phyloP scores from a whole-genome alignment of 148 eudicot genomes.

The Talinum fruticosum region DNA sequence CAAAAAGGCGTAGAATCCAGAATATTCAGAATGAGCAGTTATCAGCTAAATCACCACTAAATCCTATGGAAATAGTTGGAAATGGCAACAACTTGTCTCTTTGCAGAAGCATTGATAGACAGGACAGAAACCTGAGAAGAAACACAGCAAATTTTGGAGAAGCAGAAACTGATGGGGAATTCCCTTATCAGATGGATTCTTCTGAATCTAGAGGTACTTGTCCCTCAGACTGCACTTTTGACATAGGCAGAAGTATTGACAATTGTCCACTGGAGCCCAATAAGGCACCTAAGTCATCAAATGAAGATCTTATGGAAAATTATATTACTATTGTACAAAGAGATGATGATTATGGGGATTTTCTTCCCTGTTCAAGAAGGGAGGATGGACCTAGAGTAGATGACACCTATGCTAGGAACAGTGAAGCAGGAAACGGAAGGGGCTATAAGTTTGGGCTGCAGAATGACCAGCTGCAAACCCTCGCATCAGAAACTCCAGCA shows the following conservation, averaged over 20 bases:
- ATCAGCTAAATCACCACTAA: conserved; percentile 23
- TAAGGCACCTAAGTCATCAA: conserved; percentile 19
- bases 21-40: conserved; percentile 22
- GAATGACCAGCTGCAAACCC: conserved; percentile 27
- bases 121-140: conserved; percentile 8
- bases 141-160: conserved; percentile 26
- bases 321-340: conserved; percentile 16
- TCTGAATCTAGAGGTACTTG: conserved; percentile 23
- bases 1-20: conserved; percentile 46
- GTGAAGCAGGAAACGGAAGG: conserved; percentile 18
- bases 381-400: conserved; percentile 28
- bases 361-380: conserved; percentile 20
- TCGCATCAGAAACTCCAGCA: conserved; percentile 35
- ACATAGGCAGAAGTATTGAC: conserved; percentile 9
- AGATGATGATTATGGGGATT: conserved; percentile 8
- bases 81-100: conserved; percentile 23
- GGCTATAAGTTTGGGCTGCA: conserved; percentile 21
- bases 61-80: conserved; percentile 29
- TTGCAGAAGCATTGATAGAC: conserved; percentile 19
- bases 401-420: conserved; percentile 23
- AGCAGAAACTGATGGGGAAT: conserved; percentile 20
- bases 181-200: conserved; percentile 22
- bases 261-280: conserved; percentile 13
- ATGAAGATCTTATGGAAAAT: conserved; percentile 24
- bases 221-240: conserved; percentile 12